Conservation (phyloP, 2,329 filamentous ascomycete genomes). For the Claviceps sp. region DNA sequence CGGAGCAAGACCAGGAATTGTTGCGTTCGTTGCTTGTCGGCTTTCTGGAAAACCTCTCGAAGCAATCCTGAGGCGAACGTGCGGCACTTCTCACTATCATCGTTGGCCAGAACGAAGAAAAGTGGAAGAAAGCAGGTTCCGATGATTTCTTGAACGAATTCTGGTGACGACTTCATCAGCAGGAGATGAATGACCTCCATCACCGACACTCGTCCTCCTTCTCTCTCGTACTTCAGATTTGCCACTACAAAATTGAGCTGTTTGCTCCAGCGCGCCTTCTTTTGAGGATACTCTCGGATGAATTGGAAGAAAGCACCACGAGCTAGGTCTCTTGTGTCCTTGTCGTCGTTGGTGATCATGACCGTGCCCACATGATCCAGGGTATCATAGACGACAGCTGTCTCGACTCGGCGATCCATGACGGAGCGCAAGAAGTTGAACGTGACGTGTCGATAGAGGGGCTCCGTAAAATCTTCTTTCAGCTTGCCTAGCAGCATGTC, state of each 20-base stretch:
- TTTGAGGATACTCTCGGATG: constrained; percentile 85
- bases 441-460: constrained; percentile 79
- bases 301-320: constrained; percentile 90
- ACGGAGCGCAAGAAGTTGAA: constrained; percentile 90
- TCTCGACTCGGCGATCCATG: constrained; percentile 71
- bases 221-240: constrained; percentile 81
- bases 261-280: constrained; percentile 75
- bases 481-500: constrained; percentile 72
- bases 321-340: constrained; percentile 74
- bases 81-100: constrained; percentile 75
- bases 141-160: constrained; percentile 70
- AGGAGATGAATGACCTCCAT: constrained; percentile 84
- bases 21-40: constrained; percentile 57
- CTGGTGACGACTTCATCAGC: constrained; percentile 71
- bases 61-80: constrained; percentile 69
- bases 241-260: constrained; percentile 80
- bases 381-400: constrained; percentile 79
- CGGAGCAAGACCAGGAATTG: constrained; percentile 60
- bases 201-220: constrained; percentile 79
- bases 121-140: constrained; percentile 75
- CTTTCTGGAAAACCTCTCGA: constrained; percentile 66
- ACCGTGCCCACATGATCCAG: constrained; percentile 79
- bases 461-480: constrained; percentile 81
- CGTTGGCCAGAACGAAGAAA: constrained; percentile 75
- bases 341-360: constrained; percentile 94